phyloP scores from a whole-genome alignment of 2,329 filamentous ascomycete species.

The Trichoderma citrinoviride region DNA sequence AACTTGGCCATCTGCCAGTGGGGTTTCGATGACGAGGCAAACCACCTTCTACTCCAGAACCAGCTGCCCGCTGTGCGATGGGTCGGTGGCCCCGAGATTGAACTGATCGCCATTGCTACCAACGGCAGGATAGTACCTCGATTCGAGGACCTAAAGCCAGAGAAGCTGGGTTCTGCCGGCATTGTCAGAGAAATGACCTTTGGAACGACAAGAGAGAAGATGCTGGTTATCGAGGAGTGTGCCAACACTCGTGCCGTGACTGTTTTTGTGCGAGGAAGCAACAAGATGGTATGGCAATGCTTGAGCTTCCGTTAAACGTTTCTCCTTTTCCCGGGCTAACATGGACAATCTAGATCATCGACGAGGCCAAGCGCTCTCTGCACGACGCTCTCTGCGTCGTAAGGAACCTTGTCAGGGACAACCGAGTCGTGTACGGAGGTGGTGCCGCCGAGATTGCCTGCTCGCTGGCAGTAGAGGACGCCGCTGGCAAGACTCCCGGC shows the following conservation, averaged over 20 bases:
- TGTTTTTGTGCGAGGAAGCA: slow-evolving; percentile 92
- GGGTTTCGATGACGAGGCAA: slow-evolving; percentile 99
- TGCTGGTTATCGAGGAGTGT: slow-evolving; percentile 99
- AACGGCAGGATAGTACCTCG: slow-evolving; percentile 96
- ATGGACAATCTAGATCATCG: slow-evolving; percentile 70
- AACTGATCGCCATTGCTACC: slow-evolving; percentile 96
- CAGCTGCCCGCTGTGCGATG: slow-evolving; percentile 92
- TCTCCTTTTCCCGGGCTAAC: slow-evolving; percentile 24
- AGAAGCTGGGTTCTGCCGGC: slow-evolving; percentile 88
- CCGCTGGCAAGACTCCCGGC: slow-evolving; percentile 90
- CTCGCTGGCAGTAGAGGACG: slow-evolving; percentile 92
- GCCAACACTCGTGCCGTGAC: slow-evolving; percentile 97
- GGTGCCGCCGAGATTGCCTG: slow-evolving; percentile 97
- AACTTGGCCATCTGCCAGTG: slow-evolving; percentile 99
- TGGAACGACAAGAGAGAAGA: slow-evolving; percentile 97
- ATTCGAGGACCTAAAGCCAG: slow-evolving; percentile 87
- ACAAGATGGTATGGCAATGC: slow-evolving; percentile 81
- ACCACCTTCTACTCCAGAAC: slow-evolving; percentile 95
- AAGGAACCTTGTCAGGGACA: slow-evolving; percentile 91
- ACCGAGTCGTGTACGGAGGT: slow-evolving; percentile 95
- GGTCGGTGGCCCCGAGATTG: slow-evolving; percentile 97
- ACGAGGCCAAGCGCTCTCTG: slow-evolving; percentile 95
- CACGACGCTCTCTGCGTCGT: slow-evolving; percentile 98
- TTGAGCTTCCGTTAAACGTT: background rate
- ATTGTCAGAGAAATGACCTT: slow-evolving; percentile 94